Conservation (phyloP, 2,329 filamentous ascomycete species). For the Penicillium sp. region DNA sequence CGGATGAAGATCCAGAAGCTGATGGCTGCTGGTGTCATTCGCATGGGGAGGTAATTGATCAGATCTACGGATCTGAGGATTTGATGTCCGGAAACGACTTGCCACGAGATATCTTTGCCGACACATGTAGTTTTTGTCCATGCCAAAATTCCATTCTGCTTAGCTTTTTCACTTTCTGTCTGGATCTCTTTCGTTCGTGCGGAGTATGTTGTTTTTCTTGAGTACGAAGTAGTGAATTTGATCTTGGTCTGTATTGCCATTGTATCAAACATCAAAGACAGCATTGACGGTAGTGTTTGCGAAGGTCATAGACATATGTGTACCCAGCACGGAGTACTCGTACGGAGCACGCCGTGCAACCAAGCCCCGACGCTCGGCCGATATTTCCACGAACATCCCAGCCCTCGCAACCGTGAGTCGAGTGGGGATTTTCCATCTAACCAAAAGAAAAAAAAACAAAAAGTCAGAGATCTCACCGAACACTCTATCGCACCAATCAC, state of each 20-base stretch:
- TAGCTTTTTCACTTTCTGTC: constrained; percentile 8
- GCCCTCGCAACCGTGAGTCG: neutral
- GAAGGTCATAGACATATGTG: no score
- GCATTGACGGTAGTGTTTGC: no score
- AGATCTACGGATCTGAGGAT: neutral
- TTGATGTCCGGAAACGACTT: constrained; percentile 17
- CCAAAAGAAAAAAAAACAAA: neutral
- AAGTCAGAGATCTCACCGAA: neutral
- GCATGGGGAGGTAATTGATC: constrained; percentile 60
- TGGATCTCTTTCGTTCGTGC: neutral
- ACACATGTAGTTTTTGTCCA: constrained; percentile 9
- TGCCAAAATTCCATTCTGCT: constrained; percentile 5
- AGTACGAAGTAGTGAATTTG: neutral
- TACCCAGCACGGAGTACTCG: no score
- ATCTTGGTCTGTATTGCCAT: neutral
- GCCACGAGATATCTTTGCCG: constrained; percentile 23
- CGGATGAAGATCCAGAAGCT: constrained; percentile 91
- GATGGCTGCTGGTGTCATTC: constrained; percentile 88
- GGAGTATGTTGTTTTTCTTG: no score
- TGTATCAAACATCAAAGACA: neutral
- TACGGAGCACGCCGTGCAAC: neutral
- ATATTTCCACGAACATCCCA: neutral
- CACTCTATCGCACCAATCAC: neutral
- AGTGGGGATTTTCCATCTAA: neutral
- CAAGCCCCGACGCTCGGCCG: neutral